phyloP scores from a whole-genome alignment of 139 green algal genomes.

The Spirogloea muscicola region DNA sequence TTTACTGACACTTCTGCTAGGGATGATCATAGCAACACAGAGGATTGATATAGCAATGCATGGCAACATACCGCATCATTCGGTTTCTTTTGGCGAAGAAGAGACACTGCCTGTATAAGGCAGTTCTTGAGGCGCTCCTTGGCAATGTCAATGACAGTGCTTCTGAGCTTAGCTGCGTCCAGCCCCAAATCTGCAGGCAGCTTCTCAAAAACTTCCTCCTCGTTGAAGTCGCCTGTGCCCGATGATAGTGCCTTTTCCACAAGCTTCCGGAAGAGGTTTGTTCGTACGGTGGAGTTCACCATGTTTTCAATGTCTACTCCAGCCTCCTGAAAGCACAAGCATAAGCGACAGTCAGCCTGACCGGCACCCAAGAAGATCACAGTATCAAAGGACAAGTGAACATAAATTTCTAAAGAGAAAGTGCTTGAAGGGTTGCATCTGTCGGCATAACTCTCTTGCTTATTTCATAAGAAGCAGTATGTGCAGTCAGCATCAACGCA shows the following conservation, averaged over 20 bases:
- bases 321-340: too few species aligned
- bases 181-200: conserved; percentile 69
- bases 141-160: conserved; percentile 53
- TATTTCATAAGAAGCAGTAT: too few species aligned
- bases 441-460: too few species aligned
- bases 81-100: conserved; percentile 69
- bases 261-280: conserved; percentile 74
- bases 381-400: too few species aligned
- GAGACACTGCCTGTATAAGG: conserved; percentile 64
- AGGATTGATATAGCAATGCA: too few species aligned
- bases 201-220: conserved; percentile 63
- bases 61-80: conserved; percentile 56
- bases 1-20: too few species aligned
- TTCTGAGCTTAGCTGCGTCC: conserved; percentile 48
- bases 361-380: too few species aligned
- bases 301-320: conserved; percentile 62
- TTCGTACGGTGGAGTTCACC: conserved; percentile 56
- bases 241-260: conserved; percentile 61
- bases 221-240: conserved; percentile 68
- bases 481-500: too few species aligned
- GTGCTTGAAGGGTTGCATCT: too few species aligned
- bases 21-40: too few species aligned
- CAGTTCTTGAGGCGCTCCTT: conserved; percentile 65
- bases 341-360: too few species aligned
- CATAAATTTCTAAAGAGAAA: too few species aligned